phyloP scores from a whole-genome alignment of 2,329 filamentous ascomycete species.

The Dothiorella sarmentorum region DNA sequence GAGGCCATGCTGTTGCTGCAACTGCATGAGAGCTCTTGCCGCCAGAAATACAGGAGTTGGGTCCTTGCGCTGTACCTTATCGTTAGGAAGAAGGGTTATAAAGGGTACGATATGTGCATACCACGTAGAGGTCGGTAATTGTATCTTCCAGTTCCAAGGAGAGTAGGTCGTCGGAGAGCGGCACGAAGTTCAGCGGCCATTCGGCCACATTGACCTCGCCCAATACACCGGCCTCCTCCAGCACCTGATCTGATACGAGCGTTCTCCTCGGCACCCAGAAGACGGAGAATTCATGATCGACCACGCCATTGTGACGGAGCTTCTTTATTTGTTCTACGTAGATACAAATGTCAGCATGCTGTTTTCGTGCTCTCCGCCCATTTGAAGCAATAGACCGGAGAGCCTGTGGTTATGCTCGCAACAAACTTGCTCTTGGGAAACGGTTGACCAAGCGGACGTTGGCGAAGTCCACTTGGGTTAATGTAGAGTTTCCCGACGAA shows the following conservation, averaged over 20 bases:
- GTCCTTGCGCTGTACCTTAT: conserved; percentile 63
- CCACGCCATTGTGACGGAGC: conserved; percentile 80
- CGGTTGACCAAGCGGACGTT: conserved; percentile 3
- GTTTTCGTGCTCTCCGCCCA: conserved; percentile 13
- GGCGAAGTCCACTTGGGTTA: background rate
- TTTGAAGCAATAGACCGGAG: background rate
- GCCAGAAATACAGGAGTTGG: conserved; percentile 85
- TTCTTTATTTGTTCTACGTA: conserved; percentile 83
- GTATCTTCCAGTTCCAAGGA: conserved; percentile 87
- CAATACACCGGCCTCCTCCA: conserved; percentile 89
- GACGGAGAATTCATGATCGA: conserved; percentile 92
- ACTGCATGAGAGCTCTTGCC: conserved; percentile 87
- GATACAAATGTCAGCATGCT: conserved; percentile 49
- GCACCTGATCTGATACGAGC: conserved; percentile 80
- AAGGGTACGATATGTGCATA: conserved; percentile 34
- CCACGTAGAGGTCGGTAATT: conserved; percentile 81
- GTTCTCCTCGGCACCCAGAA: conserved; percentile 95
- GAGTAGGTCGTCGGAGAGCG: conserved; percentile 84
- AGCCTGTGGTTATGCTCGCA: conserved; percentile 9
- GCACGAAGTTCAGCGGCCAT: conserved; percentile 84
- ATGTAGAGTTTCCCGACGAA: background rate
- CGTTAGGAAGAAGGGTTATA: conserved; percentile 26
- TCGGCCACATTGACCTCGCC: conserved; percentile 89
- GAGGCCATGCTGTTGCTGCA: conserved; percentile 87
- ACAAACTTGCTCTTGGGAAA: conserved; percentile 7